phyloP scores from a whole-genome alignment of 2,329 filamentous ascomycete genomes.

The Stachybotrys chlorohalonatus region DNA sequence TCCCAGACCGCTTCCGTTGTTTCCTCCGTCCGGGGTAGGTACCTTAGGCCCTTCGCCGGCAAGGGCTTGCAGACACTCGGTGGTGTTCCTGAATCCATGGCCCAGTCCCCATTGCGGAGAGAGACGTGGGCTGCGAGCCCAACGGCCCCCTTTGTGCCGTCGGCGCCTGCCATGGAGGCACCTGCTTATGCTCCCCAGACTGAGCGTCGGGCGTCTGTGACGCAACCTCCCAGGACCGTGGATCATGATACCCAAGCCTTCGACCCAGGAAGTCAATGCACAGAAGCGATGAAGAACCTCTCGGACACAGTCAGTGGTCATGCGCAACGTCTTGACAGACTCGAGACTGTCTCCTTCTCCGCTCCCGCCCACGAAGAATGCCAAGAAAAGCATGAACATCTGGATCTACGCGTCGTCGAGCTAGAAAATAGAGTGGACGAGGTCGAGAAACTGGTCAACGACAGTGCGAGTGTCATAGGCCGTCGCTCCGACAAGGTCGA shows the following conservation, averaged over 20 bases:
- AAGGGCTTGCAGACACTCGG: slow-evolving; percentile 46
- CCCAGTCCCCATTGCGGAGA: slow-evolving; percentile 21
- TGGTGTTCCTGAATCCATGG: slow-evolving; percentile 17
- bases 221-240: slow-evolving; percentile 8
- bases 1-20: slow-evolving; percentile 45
- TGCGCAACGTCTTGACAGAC: slow-evolving; percentile 53
- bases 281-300: slow-evolving; percentile 33
- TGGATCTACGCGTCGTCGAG: slow-evolving; percentile 60
- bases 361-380: slow-evolving; percentile 59
- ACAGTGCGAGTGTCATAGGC: slow-evolving; percentile 32
- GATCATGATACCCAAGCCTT: slow-evolving; percentile 9
- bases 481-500: slow-evolving; percentile 25
- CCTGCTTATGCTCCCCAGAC: slow-evolving; percentile 2
- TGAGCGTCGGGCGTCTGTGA: slow-evolving; percentile 15
- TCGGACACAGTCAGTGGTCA: slow-evolving; percentile 49
- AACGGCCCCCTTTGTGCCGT: neutral
- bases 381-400: slow-evolving; percentile 55
- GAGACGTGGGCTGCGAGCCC: slow-evolving; percentile 10
- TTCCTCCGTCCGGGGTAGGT: slow-evolving; percentile 39
- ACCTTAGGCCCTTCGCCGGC: slow-evolving; percentile 46
- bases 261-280: slow-evolving; percentile 5
- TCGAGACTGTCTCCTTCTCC: slow-evolving; percentile 64
- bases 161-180: neutral
- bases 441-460: slow-evolving; percentile 44
- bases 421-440: slow-evolving; percentile 57